These are phyloP conservation scores for Zoysia japonica DNA, from an alignment of 176 grass and related monocot species.

Conservation along the genomic window DNA sequence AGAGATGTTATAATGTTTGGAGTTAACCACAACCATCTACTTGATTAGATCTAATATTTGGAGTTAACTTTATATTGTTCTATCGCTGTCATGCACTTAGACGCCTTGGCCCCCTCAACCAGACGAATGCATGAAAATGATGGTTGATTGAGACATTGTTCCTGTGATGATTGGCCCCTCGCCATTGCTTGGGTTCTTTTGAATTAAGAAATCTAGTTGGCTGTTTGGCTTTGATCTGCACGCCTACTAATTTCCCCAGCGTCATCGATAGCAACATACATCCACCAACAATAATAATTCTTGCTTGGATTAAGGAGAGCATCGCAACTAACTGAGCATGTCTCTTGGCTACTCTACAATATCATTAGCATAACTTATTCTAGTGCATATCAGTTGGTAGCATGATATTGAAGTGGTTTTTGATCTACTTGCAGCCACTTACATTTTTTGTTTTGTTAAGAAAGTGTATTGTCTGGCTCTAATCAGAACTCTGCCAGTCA, in stretches of 20 bases:
- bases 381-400: not conserved
- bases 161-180: slow-evolving; percentile 19
- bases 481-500: slow-evolving; percentile 11
- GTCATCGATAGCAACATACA: slow-evolving; percentile 21
- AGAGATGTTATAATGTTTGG: no score
- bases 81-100: not conserved
- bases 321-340: not conserved
- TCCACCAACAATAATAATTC: not conserved
- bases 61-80: not conserved
- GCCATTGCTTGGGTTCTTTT: slow-evolving; percentile 9
- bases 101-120: not conserved
- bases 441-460: not conserved
- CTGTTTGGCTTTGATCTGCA: slow-evolving; percentile 25
- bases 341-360: not conserved
- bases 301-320: slow-evolving; percentile 4
- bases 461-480: not conserved
- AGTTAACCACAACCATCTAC: no score
- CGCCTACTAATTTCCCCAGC: slow-evolving; percentile 34
- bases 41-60: no score
- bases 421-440: not conserved
- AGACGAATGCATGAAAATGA: slow-evolving; percentile 22
- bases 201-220: slow-evolving; percentile 14
- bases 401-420: not conserved
- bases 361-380: not conserved
- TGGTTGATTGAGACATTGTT: slow-evolving; percentile 25